Base-by-base conservation (phyloP, 2,329 filamentous ascomycete species). In the Westerdykella sp. region DNA sequence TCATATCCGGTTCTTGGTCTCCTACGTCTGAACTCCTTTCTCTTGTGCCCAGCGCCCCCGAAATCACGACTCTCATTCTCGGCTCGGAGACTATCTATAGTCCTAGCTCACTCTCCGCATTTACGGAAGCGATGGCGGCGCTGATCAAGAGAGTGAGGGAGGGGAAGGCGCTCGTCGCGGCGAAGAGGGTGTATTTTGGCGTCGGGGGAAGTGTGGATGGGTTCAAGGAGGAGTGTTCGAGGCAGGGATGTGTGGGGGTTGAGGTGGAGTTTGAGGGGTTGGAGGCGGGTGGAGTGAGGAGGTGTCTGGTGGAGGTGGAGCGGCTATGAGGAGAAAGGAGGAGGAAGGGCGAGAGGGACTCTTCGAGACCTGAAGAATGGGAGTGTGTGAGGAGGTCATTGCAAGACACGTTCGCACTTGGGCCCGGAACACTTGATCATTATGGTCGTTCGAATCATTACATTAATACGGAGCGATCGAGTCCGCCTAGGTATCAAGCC, bases 71-170 rank as follows among this genome's bases (percentile, higher is more conserved):
- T 0, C 59, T 67, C 18, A 69, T 90, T 5, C 69, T 93, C 1
- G 87, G 83, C 1, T 84, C 85, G 1, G 87, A 93, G 66, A 93
- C 87, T 0, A 91, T 93, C 36, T 93, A 93, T 67, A 87, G 83
- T 2, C 85, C 85, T 0, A 80, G 81, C 44, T 83, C 84, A 0
- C 74, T 89, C 16, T 69, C 72, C 30, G 75, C 80, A 0, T 93
- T 91, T 59, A 79, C 82, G 1, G 78, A 84, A 32, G 81, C 81
- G 4, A 70, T 89, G 11, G 73, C 84, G 34, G 69, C 69, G 4
- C 68, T 87, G 13, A 68, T 89, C 36, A 57, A 59, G 36, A 54
- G 69, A 12, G 71, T 81, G 39, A 70, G 73, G 40, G 68, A 70
- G 40, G 78, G 80, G 0, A 77, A 76, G 39, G 81, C 83, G 1